These are phyloP conservation scores for Boletus sp. DNA, from an alignment of 768 basidiomycete species.

Conservation along the genomic window DNA sequence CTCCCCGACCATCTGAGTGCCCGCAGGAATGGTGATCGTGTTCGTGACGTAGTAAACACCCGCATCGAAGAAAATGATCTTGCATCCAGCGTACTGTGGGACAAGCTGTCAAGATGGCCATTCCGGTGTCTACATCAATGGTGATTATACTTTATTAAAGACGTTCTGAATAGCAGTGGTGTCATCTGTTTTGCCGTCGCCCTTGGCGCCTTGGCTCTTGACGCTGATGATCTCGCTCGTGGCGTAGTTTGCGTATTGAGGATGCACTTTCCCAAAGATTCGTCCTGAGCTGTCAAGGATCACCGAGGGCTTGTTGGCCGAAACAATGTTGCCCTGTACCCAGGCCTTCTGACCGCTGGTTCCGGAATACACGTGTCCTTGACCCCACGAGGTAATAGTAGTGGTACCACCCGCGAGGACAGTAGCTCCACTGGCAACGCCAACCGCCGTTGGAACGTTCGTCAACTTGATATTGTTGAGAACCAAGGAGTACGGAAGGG, in stretches of 20 bases:
- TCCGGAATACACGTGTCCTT: constrained; percentile 68
- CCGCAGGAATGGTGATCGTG: constrained; percentile 48
- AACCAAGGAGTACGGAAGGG: constrained; percentile 33
- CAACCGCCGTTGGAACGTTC: constrained; percentile 35
- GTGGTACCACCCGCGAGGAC: constrained; percentile 36
- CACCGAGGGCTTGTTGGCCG: constrained; percentile 47
- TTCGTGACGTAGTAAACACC: constrained; percentile 45
- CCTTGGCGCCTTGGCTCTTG: constrained; percentile 63
- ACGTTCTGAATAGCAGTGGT: constrained; percentile 60
- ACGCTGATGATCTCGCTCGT: constrained; percentile 66
- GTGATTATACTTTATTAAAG: constrained; percentile 44
- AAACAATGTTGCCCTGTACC: constrained; percentile 45
- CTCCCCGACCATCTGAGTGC: constrained; percentile 47
- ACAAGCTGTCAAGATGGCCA: neutral
- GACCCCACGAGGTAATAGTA: constrained; percentile 56
- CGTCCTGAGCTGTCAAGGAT: constrained; percentile 56
- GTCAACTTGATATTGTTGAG: constrained; percentile 35
- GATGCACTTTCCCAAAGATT: constrained; percentile 60
- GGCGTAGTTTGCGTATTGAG: constrained; percentile 62
- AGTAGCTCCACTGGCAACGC: constrained; percentile 26
- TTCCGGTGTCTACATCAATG: neutral
- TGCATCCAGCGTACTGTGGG: constrained; percentile 61
- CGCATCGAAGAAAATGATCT: constrained; percentile 79
- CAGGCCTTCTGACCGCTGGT: constrained; percentile 43
- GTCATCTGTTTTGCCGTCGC: constrained; percentile 75